Conservation (phyloP, 192 early-diverging fungal species). For the Coemansia sp. region DNA sequence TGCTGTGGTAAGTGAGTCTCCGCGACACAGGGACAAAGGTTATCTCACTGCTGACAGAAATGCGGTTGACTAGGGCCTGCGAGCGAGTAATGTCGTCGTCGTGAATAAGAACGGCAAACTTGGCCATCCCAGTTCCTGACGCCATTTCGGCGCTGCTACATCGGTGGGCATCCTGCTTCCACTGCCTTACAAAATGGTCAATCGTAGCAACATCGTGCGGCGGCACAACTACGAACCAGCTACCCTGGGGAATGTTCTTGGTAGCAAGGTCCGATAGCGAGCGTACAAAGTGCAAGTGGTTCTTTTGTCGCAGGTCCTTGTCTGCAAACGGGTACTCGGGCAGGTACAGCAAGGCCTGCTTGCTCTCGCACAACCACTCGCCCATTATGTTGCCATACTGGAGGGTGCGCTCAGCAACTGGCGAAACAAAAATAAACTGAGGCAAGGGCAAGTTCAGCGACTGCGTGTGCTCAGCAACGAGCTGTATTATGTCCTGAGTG, state of each 20-base stretch:
- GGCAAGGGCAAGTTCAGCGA: constrained; percentile 59
- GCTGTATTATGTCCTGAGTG: constrained; percentile 70
- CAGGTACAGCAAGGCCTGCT: constrained; percentile 66
- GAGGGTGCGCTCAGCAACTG: constrained; percentile 71
- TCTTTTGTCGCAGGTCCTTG: constrained; percentile 50
- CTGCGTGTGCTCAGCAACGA: constrained; percentile 57
- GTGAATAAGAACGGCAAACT: constrained; percentile 38
- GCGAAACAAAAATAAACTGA: constrained; percentile 69
- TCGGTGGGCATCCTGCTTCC: constrained; percentile 35
- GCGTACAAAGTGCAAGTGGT: constrained; percentile 44
- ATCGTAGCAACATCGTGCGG: constrained; percentile 32
- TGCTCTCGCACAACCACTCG: constrained; percentile 74
- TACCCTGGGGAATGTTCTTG: constrained; percentile 33
- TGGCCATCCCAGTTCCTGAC: constrained; percentile 28
- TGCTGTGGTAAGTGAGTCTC: constrained; percentile 30
- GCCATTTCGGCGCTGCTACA: constrained; percentile 43
- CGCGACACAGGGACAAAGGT: constrained; percentile 35
- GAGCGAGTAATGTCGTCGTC: constrained; percentile 39
- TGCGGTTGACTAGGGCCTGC: constrained; percentile 33
- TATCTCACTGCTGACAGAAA: constrained; percentile 23
- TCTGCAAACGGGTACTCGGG: constrained; percentile 57
- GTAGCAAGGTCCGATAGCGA: constrained; percentile 36
- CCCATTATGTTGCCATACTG: constrained; percentile 80
- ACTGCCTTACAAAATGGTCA: constrained; percentile 37
- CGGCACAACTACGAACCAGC: constrained; percentile 45